Base-by-base conservation (phyloP, 768 basidiomycete species). In the Macrolepiota dolichaula region DNA sequence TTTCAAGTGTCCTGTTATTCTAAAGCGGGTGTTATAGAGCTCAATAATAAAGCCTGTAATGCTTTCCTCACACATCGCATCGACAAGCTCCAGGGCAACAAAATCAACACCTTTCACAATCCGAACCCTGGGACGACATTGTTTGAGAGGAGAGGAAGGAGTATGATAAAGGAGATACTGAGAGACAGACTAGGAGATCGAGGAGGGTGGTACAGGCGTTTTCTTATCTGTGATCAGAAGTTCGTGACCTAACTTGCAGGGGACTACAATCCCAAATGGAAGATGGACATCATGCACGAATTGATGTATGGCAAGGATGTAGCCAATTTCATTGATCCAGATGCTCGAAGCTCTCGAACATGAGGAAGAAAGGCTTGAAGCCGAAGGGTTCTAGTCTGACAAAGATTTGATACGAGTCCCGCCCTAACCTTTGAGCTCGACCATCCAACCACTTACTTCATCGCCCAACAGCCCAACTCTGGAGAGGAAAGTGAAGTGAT, bases 251-350 rank as follows among this genome's bases (percentile, higher is more conserved):
- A n/a, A n/a, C n/a, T n/a, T n/a, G n/a, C n/a, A n/a, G 96, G 94
- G 82, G 85, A 93, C 73, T 98, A 97, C 24, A 87, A 97, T 70
- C 86, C 91, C 37, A 88, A 92, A 47, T 99, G 97, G 97, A 99
- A 97, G 97, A 99, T n/a, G n/a, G n/a, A n/a, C n/a, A n/a, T n/a
- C n/a, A n/a, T n/a, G n/a, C n/a, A n/a, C n/a, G n/a, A n/a, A 73
- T 92, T 99, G 69, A 87, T 94, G 88, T 87, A 98, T 66, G 97
- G 97, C 77, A 98, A 98, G 84, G 98, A 99, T 77, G 77, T 98
- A 56, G 96, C 96, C 22, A 97, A 99, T 79, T 99, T 63, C n/a
- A n/a, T n/a, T n/a, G n/a, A 87, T 86, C 22, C 95, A 96, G 75
- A 96, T 95, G 75, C 87, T 99, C 51, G 96, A 98, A 69, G 96